Evolutionary conservation across 495 filamentous ascomycete genomes (phyloP).

Genomic region (Penicillium angulare): DNA sequence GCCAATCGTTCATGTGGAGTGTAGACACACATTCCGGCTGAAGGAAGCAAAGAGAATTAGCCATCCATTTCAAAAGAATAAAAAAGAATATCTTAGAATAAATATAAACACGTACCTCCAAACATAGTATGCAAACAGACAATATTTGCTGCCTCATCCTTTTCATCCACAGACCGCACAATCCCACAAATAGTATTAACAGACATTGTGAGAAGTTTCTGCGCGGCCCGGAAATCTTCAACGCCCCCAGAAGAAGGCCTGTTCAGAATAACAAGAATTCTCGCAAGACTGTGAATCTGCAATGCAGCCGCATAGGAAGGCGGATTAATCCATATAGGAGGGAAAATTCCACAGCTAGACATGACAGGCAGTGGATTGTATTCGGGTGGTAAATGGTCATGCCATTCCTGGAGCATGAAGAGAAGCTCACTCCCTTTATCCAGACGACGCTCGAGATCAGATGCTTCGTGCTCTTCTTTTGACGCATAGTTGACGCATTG

Average conservation of each 20-base stretch:
- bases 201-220: constrained; percentile 16
- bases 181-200: constrained; percentile 26
- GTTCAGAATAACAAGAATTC: constrained; percentile 26
- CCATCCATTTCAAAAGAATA: too few relatives aligned
- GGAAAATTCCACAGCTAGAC: constrained; percentile 14
- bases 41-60: background rate
- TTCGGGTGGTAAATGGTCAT: constrained; percentile 23
- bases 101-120: constrained; percentile 19
- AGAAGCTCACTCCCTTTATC: constrained; percentile 20
- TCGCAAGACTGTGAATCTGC: constrained; percentile 29
- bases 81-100: background rate
- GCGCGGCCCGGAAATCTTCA: constrained; percentile 25
- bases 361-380: constrained; percentile 20
- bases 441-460: constrained; percentile 11
- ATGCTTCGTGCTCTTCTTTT: constrained; percentile 13
- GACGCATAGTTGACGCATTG: constrained; percentile 22
- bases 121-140: constrained; percentile 26
- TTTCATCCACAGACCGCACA: constrained; percentile 18
- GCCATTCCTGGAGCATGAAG: constrained; percentile 27
- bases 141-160: constrained; percentile 18
- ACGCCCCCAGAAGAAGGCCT: constrained; percentile 25
- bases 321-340: constrained; percentile 33
- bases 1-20: constrained; percentile 24
- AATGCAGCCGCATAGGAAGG: constrained; percentile 24
- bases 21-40: constrained; percentile 29